Base-by-base conservation (phyloP, 2,329 filamentous ascomycete species). In the Hypoxylon sp. region DNA sequence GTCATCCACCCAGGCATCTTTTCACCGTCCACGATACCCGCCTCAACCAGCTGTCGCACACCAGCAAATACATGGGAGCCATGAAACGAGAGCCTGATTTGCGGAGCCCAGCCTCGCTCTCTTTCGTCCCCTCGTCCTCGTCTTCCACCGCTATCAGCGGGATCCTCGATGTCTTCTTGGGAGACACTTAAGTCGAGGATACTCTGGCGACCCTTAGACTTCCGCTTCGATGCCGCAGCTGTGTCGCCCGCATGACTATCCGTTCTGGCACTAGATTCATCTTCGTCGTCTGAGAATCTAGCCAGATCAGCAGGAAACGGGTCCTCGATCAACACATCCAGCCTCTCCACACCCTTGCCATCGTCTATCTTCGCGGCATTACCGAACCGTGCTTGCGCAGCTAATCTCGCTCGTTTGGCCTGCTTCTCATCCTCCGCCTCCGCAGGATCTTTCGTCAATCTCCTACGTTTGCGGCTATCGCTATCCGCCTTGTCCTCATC, bases 1-100 rank as follows among this genome's bases (percentile, higher is more conserved):
- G 93, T 96, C 90, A 97, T 90, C 93, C 93, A 97, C 0, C 91
- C 91, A 0, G 94, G 93, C 91, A 96, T 94, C 58, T 83, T 87
- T 73, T 89, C 85, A 1, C 92, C 90, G 74, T 96, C 88, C 25
- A 97, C 82, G 53, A 92, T 84, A 0, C 92, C 93, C 14, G 87
- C 81, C 77, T 96, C 93, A 0, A 95, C 91, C 30, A 97, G 83
- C 73, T 91, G 88, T 50, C 92, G 85, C 23, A 97, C 84, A 0
- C 94, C 94, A 0, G 90, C 90, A 79, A 96, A 95, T 2, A 97
- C 89, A 75, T 97, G 92, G 0, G 85, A 78, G 0, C 94, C 94
- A 39, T 90, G 86, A 67, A 97, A 91, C 0, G 87, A 89, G 8
- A 97, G 78, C 19, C 85, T 84, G 16, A 92, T 80, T 54, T 83